Evolutionary conservation across 1,139 yeast genomes (phyloP).

Genomic region (Candida dubliniensis): DNA sequence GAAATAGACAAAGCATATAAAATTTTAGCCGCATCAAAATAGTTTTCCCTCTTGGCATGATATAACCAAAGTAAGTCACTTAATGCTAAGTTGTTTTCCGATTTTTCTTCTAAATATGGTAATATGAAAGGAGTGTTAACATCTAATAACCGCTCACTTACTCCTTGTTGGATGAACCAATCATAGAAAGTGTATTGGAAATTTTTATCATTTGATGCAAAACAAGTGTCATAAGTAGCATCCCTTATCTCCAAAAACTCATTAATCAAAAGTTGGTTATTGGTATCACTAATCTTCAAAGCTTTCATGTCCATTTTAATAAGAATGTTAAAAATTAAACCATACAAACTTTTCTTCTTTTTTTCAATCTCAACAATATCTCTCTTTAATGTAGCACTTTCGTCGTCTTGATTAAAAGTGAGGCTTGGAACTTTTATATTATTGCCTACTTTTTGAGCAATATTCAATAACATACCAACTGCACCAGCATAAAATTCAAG

Average conservation of each 20-base stretch:
- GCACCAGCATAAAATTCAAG: slow-evolving; percentile 84
- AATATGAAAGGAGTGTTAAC: slow-evolving; percentile 80
- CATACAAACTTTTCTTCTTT: slow-evolving; percentile 60
- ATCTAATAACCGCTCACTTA: slow-evolving; percentile 73
- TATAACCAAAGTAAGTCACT: slow-evolving; percentile 88
- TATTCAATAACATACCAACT: slow-evolving; percentile 74
- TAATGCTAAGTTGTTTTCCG: slow-evolving; percentile 65
- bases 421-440: slow-evolving; percentile 13
- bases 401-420: slow-evolving; percentile 10
- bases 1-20: slow-evolving; percentile 73
- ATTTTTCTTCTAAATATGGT: slow-evolving; percentile 73
- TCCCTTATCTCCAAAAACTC: slow-evolving; percentile 65
- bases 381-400: slow-evolving; percentile 11
- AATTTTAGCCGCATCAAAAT: slow-evolving; percentile 80
- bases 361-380: slow-evolving; percentile 17
- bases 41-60: slow-evolving; percentile 79
- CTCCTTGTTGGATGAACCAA: slow-evolving; percentile 83
- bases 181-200: slow-evolving; percentile 92
- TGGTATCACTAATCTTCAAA: slow-evolving; percentile 47
- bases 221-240: slow-evolving; percentile 71
- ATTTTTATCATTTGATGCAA: slow-evolving; percentile 70
- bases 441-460: slow-evolving; percentile 67
- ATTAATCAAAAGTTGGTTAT: slow-evolving; percentile 45
- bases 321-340: slow-evolving; percentile 70
- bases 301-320: slow-evolving; percentile 71